Conservation (phyloP, 139 green algal species). For the Zygnema circumcarinatum region DNA sequence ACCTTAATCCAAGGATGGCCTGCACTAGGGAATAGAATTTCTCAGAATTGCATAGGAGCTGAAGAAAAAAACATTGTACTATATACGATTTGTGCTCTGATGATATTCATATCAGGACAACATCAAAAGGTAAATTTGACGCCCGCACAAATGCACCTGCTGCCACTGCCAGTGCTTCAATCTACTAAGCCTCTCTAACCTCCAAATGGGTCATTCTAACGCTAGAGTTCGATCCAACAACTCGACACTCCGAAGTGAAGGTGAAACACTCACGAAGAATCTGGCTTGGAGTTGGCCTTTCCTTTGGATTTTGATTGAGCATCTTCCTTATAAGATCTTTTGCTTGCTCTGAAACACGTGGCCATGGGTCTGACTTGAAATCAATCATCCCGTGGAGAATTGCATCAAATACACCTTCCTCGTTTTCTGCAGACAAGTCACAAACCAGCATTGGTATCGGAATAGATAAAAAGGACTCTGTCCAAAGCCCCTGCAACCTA, state of each 20-base stretch:
- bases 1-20: conserved; percentile 91
- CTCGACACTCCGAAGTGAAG: background rate
- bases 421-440: conserved; percentile 66
- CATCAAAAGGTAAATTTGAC: background rate
- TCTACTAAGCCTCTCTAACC: too few relatives aligned
- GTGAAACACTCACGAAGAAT: background rate
- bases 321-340: conserved; percentile 68
- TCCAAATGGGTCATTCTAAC: too few relatives aligned
- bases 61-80: background rate
- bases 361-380: conserved; percentile 77
- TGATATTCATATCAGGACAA: background rate
- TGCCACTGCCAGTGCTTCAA: too few relatives aligned
- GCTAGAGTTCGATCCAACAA: background rate
- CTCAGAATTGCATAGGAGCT: background rate
- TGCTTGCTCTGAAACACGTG: conserved; percentile 69
- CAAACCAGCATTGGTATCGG: too few relatives aligned
- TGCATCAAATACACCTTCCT: conserved; percentile 84
- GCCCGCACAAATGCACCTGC: background rate
- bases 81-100: too few relatives aligned
- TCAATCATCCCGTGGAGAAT: conserved; percentile 76
- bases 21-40: conserved; percentile 24
- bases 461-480: too few relatives aligned
- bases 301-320: conserved; percentile 77
- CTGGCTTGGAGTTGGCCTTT: conserved; percentile 72
- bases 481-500: too few relatives aligned